Conservation (phyloP, 306 rosid genomes). For the Spatholobus suberectus region DNA sequence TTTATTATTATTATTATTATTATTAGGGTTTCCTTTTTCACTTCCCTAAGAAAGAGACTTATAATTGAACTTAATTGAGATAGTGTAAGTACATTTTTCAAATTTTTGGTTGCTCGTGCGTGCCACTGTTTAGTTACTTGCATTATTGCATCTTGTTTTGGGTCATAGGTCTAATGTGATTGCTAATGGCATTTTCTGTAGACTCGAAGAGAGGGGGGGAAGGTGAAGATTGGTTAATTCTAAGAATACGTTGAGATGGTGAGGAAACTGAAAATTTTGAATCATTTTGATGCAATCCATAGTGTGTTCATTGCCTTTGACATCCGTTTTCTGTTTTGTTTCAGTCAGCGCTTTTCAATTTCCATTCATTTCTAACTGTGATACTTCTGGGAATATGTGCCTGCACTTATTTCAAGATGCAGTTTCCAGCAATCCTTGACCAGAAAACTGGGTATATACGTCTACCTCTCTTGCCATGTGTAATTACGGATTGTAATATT, state of each 20-base stretch:
- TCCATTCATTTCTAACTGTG: conserved; percentile 59
- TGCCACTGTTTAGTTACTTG: background rate
- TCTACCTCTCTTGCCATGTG: background rate
- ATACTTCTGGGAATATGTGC: conserved; percentile 59
- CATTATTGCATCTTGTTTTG: background rate
- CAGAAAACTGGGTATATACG: conserved; percentile 54
- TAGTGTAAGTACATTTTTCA: background rate
- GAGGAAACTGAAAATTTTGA: background rate
- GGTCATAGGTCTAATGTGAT: conserved; percentile 1
- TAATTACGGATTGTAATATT: background rate
- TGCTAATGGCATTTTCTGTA: conserved; percentile 29
- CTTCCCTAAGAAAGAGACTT: background rate
- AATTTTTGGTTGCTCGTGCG: background rate
- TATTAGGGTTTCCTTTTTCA: background rate
- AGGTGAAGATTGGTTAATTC: conserved; percentile 36
- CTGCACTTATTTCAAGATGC: conserved; percentile 62
- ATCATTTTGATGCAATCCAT: background rate
- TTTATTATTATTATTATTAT: background rate
- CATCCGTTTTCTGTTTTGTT: conserved; percentile 36
- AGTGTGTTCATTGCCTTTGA: conserved; percentile 18
- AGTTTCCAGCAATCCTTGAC: conserved; percentile 59
- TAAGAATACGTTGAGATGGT: conserved; percentile 39
- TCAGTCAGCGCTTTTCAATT: conserved; percentile 64
- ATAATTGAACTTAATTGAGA: background rate
- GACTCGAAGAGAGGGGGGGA: conserved; percentile 17